phyloP scores from a whole-genome alignment of 2,329 filamentous ascomycete species.

The Capronia coronata region DNA sequence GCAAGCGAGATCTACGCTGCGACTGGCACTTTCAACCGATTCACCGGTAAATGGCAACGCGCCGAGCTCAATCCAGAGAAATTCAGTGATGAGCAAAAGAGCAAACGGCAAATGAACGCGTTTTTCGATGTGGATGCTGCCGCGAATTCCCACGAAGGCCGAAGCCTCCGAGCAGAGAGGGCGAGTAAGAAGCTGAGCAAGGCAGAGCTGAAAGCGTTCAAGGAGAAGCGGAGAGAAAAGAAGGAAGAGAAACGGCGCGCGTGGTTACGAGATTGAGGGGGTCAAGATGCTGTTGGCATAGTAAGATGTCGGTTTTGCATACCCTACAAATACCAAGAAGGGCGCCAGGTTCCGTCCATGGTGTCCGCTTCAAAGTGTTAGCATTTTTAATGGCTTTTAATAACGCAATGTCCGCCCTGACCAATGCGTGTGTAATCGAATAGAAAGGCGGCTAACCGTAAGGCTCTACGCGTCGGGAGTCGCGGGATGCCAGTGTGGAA shows the following conservation, averaged over 20 bases:
- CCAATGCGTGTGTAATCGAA: no score
- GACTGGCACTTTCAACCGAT: constrained; percentile 79
- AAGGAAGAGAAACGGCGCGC: constrained; percentile 93
- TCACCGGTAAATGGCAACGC: constrained; percentile 76
- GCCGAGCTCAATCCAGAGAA: constrained; percentile 62
- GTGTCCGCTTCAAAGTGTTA: no score
- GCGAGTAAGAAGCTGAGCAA: constrained; percentile 77
- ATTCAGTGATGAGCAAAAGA: constrained; percentile 83
- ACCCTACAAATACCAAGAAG: neutral
- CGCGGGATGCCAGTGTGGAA: neutral
- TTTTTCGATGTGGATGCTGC: constrained; percentile 95
- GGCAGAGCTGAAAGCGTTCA: constrained; percentile 82
- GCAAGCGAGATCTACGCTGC: constrained; percentile 54
- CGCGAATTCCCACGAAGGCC: constrained; percentile 82
- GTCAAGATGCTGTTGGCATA: neutral
- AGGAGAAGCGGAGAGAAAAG: constrained; percentile 77
- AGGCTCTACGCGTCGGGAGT: no score
- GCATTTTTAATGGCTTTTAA: no score
- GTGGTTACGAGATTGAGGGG: constrained; percentile 72
- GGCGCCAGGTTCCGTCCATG: neutral
- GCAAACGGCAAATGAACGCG: constrained; percentile 78
- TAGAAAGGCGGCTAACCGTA: no score
- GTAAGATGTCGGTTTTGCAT: neutral
- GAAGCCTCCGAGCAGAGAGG: constrained; percentile 85
- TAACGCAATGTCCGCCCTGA: no score